Conservation (phyloP, 1,139 yeast genomes). For the Meyerozyma elateridarum region DNA sequence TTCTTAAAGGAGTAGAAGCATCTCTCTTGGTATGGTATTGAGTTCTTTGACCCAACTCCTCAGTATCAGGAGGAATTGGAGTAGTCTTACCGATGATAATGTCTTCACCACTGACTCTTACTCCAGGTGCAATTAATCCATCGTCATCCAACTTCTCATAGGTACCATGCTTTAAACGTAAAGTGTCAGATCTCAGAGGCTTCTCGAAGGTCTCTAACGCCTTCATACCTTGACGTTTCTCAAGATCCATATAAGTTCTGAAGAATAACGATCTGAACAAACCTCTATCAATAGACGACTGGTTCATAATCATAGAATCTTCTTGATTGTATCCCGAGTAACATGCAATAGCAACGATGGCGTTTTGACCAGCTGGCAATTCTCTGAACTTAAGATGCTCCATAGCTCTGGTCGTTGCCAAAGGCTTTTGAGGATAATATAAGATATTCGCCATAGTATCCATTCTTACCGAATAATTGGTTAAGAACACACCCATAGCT, state of each 20-base stretch:
- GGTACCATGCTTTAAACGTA: constrained; percentile 95
- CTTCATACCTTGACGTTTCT: constrained; percentile 97
- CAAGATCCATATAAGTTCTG: constrained; percentile 98
- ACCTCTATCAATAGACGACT: constrained; percentile 95
- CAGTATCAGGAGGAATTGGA: constrained; percentile 97
- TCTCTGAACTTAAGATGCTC: constrained; percentile 96
- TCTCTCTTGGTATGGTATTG: constrained; percentile 97
- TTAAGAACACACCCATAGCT: constrained; percentile 99
- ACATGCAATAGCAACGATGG: constrained; percentile 96
- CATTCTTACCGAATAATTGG: constrained; percentile 95
- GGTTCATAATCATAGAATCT: constrained; percentile 99
- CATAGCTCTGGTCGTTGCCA: constrained; percentile 99
- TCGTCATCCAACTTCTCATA: constrained; percentile 97
- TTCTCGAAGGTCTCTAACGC: constrained; percentile 94
- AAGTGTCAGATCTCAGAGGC: constrained; percentile 90
- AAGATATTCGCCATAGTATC: constrained; percentile 98
- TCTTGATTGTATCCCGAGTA: constrained; percentile 99
- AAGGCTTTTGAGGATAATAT: constrained; percentile 97
- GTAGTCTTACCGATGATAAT: constrained; percentile 97
- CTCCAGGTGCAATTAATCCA: constrained; percentile 97
- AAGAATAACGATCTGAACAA: constrained; percentile 91
- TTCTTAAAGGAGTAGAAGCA: constrained; percentile 94
- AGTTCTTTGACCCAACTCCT: constrained; percentile 96
- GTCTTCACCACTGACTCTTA: constrained; percentile 97
- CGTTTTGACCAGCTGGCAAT: constrained; percentile 98